Base-by-base conservation (phyloP, 2,329 filamentous ascomycete species). In the Cadophora luteo-olivacea region DNA sequence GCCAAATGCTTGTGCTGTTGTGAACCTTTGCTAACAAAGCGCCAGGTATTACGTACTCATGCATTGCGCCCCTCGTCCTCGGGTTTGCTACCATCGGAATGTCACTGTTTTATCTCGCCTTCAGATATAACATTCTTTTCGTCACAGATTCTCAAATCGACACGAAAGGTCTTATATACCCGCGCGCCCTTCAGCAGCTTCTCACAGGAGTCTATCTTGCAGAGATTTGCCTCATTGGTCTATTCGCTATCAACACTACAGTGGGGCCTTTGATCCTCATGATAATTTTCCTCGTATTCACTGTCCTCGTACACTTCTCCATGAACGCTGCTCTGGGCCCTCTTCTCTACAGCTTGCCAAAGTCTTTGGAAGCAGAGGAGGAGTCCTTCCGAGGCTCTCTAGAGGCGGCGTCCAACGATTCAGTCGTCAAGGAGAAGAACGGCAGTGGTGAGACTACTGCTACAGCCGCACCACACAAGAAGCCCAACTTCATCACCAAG, bases 71-170 rank as follows among this genome's bases (percentile, higher is more conserved):
- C 0, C 82, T 97, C 12, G 90, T 97, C 65, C 85, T 97, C 61
- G 87, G 90, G 5, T 97, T 97, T 75, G 92, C 93, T 0, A 89
- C 91, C 0, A 84, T 92, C 49, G 94, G 93, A 33, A 86, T 97
- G 68, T 88, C 85, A 25, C 83, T 96, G 52, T 94, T 97, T 80
- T 97, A 97, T 78, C 83, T 95, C 64, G 92, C 94, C 60, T 97
- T 93, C 84, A 88, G 92, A 22, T 97, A 98, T 84, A 97, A 97
- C 77, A 81, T 98, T 66, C 85, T 97, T 61, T 97, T 93, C 79
- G 93, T 97, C 45, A 91, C 90, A 62, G 92, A 97, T 77, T 89
- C 92, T 9, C 82, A 88, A 68, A 90, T 97, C 75, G 94, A 97
- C 77, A 97, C 92, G 48, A 93, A 97, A 77, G 94, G 95, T 19